Evolutionary conservation across 306 rosid genomes (phyloP).

Genomic region (Prunus salicina): DNA sequence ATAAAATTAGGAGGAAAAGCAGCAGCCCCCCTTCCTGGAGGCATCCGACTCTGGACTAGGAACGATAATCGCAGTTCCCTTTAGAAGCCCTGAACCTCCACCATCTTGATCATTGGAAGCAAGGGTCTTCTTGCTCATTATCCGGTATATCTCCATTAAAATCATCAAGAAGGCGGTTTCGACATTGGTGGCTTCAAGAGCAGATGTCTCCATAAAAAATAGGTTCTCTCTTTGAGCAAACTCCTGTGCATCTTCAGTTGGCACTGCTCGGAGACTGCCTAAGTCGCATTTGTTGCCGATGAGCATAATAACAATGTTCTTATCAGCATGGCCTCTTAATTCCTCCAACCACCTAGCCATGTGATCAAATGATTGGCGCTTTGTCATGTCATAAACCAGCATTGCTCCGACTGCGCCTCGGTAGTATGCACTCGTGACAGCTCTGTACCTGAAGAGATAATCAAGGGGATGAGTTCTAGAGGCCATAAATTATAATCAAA

Average conservation of each 20-base stretch:
- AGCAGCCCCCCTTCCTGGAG: conserved; percentile 49
- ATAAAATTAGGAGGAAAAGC: conserved; percentile 38
- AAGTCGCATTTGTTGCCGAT: conserved; percentile 89
- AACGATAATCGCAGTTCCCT: conserved; percentile 65
- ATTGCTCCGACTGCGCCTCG: conserved; percentile 94
- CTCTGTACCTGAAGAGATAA: conserved; percentile 60
- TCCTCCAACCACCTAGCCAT: conserved; percentile 92
- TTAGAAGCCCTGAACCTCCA: conserved; percentile 51
- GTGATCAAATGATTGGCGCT: conserved; percentile 88
- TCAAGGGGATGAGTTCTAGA: conserved; percentile 3
- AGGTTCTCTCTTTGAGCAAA: conserved; percentile 89
- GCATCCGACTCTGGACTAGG: conserved; percentile 40
- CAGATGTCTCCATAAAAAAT: conserved; percentile 94
- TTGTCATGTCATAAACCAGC: conserved; percentile 84
- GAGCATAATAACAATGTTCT: conserved; percentile 74
- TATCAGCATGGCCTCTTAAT: conserved; percentile 74
- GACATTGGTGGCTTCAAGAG: conserved; percentile 83
- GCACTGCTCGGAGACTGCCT: conserved; percentile 75
- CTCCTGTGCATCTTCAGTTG: conserved; percentile 88
- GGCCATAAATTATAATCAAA: not conserved
- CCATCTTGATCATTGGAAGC: conserved; percentile 31
- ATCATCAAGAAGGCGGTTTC: conserved; percentile 79
- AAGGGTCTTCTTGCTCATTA: conserved; percentile 66
- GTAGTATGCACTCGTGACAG: conserved; percentile 93
- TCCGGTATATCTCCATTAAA: conserved; percentile 66